Percentiles rank a stretch among this genome's conserved stretches.
Conservation (phyloP, 768 basidiomycete genomes). For the Mycena pura region DNA sequence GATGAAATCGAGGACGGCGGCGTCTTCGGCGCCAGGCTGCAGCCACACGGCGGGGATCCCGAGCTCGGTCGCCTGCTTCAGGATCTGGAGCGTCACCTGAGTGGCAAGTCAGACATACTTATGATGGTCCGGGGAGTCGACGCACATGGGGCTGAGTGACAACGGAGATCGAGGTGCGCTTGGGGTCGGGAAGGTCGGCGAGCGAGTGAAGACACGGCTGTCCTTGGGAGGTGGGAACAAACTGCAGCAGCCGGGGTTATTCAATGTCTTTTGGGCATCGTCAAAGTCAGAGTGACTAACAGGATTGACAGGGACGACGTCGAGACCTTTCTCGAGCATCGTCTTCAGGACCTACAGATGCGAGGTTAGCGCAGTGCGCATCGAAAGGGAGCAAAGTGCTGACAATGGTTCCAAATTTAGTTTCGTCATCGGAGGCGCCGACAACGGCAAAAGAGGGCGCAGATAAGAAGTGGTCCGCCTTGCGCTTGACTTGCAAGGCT, state of each 20-base stretch:
- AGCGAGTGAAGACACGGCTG: constrained; percentile 48
- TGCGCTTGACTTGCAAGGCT: constrained; percentile 9
- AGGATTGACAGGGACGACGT: constrained; percentile 60
- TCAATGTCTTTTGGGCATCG: background rate
- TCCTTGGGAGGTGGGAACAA: constrained; percentile 48
- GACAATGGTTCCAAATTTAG: constrained; percentile 42
- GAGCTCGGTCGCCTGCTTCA: constrained; percentile 54
- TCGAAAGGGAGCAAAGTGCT: background rate
- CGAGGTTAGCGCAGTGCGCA: background rate
- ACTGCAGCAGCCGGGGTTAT: constrained; percentile 8
- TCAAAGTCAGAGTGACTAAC: constrained; percentile 37
- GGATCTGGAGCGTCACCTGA: constrained; percentile 56
- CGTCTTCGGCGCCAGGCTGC: constrained; percentile 66
- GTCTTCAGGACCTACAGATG: constrained; percentile 55
- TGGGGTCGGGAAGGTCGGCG: constrained; percentile 48
- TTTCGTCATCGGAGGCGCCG: constrained; percentile 60
- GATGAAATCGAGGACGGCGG: constrained; percentile 39
- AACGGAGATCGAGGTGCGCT: constrained; percentile 58
- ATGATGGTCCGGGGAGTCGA: background rate
- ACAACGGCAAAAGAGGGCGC: constrained; percentile 59
- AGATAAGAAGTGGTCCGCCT: constrained; percentile 45
- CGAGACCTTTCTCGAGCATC: constrained; percentile 52
- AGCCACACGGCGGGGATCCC: constrained; percentile 63
- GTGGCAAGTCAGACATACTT: background rate
- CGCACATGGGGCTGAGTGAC: constrained; percentile 58